Evolutionary conservation across 768 basidiomycete species (phyloP), one percentile per base, ranked within the genome.

Genomic region (Termitomyces sp.): DNA sequence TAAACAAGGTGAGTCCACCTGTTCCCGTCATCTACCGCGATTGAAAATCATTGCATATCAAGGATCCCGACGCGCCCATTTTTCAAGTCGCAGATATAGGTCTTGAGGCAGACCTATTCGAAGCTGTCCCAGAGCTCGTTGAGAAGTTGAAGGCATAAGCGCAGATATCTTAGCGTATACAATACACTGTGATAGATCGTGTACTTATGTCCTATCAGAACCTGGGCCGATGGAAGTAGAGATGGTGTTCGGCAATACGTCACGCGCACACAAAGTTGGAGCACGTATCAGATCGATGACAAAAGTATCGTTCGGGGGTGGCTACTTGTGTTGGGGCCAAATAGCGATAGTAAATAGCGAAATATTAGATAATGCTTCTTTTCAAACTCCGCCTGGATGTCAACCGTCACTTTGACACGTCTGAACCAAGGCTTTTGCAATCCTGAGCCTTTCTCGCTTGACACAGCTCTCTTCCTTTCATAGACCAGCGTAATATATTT

Each of bases 31-130:
- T 20, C 24, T 50, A 32, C 46, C 8, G 20, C 18, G 28, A 40
- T 50, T 56, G 3, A 57, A 59, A 62, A 57, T 65, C 55, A 63
- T 57, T 57, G 48, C 15, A 4, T 38, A 22, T 48, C 20, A 67
- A 96, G 93, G 96, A 98, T 71, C 84, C 94, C 45, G 97, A 99
- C 69, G 97, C 97, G 9, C 97, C 97, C 1, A 99, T 99, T 70
- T 98, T 98, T 86, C 96, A 98, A 75, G 91, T 99, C 3, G 97
- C 97, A 18, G 97, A 99, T 74, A 84, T 90, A 15, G 96, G 96
- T 0, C 85, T 99, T 16, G 94, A 97, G 4, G 96, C 88, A 40
- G 97, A 99, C 73, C 79, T 98, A 50, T 99, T 90, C 69, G 89
- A 96, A 35, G 93, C 81, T 44, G 95, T 98, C 3, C 97, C 97